phyloP scores from a whole-genome alignment of 2,329 filamentous ascomycete species.

The Monosporascus sp. region DNA sequence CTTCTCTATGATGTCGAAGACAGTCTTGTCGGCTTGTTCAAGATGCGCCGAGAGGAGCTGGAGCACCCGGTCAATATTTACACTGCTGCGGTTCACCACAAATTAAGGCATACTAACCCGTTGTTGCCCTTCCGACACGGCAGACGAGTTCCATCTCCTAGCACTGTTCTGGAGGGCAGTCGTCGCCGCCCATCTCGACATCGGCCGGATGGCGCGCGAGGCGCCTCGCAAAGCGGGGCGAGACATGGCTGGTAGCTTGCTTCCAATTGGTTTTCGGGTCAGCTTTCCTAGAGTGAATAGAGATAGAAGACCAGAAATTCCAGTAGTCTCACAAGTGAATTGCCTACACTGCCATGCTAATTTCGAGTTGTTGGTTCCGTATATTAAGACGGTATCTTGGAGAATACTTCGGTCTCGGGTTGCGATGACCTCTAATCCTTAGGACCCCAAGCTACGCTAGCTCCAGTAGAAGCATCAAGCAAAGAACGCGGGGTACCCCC shows the following conservation, averaged over 20 bases:
- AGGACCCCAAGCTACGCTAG: too few species aligned
- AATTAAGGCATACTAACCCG: constrained; percentile 37
- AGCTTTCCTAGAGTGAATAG: neutral
- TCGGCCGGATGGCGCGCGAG: constrained; percentile 38
- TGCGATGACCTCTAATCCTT: too few species aligned
- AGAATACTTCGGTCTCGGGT: too few species aligned
- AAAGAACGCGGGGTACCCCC: too few species aligned
- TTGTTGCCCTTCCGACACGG: constrained; percentile 52
- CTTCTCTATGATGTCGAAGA: constrained; percentile 88
- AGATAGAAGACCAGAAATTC: neutral
- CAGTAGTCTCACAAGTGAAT: neutral
- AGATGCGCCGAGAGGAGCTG: constrained; percentile 77
- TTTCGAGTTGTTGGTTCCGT: too few species aligned
- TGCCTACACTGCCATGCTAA: too few species aligned
- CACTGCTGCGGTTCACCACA: neutral
- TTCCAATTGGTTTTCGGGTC: neutral
- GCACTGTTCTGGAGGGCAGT: constrained; percentile 15
- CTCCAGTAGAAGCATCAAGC: too few species aligned
- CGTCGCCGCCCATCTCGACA: constrained; percentile 27
- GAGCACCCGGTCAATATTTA: constrained; percentile 5
- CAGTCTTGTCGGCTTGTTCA: constrained; percentile 76
- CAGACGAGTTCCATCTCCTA: constrained; percentile 40
- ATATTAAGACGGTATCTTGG: too few species aligned
- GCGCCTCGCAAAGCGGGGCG: constrained; percentile 42
- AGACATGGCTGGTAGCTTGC: constrained; percentile 35